Base-by-base conservation (phyloP, 2,329 filamentous ascomycete species). In the Xylariomycetidae sp. region DNA sequence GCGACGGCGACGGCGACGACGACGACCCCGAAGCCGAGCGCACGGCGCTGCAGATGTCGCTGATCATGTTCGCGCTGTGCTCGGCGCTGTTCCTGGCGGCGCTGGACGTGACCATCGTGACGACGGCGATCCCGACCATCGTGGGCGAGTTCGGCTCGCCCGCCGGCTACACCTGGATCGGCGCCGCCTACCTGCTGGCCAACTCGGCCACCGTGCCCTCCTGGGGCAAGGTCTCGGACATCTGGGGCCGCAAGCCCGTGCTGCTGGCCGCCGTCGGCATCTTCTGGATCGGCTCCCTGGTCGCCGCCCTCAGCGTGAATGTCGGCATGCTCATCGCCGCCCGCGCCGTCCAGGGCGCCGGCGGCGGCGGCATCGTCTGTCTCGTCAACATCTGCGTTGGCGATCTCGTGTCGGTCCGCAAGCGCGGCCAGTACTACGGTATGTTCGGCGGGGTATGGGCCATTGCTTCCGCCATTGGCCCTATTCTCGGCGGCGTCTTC, bases 81-180 rank as follows among this genome's bases (percentile, higher is more conserved):
- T 49, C 47, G 3, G 54, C 50, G 10, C 53, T 75, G 13, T 73
- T 75, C 52, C 61, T 76, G 20, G 70, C 71, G 2, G 71, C 72
- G 1, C 61, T 76, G 32, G 72, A 76, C 47, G 60, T 68, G 32
- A 82, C 77, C 19, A 80, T 83, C 50, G 66, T 85, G 45, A 71
- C 80, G 9, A 83, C 79, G 0, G 76, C 79, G 5, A 66, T 83
- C 5, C 79, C 81, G 0, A 77, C 76, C 10, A 84, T 85, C 42
- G 68, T 74, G 5, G 58, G 60, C 20, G 67, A 82, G 39, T 74
- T 89, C 40, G 52, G 76, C 27, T 83, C 82, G 5, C 75, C 75
- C 3, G 64, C 73, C 12, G 83, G 82, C 16, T 89, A 88, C 58
- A 74, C 79, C 32, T 89, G 84, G 85, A 79, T 90, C 40, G 84